Evolutionary conservation across 257 asterid genomes (phyloP).

Genomic region (Solanum lycopersicoides): DNA sequence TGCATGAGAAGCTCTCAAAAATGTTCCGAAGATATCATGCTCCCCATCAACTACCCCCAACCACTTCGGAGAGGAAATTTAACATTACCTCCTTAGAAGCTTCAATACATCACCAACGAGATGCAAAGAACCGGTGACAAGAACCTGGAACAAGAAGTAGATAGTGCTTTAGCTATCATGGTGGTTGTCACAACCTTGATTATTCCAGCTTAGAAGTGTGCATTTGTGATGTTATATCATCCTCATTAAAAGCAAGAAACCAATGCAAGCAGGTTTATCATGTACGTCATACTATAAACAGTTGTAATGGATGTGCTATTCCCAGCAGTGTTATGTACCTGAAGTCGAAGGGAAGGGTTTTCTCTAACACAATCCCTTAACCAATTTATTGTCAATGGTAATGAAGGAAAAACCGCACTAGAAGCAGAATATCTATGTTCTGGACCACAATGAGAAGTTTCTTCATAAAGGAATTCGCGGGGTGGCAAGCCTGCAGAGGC

Average conservation of each 20-base stretch:
- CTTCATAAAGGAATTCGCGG: conserved; percentile 25
- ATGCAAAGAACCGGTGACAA: conserved; percentile 90
- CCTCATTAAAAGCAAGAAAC: not conserved
- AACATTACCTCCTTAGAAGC: conserved; percentile 44
- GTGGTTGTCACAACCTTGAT: not conserved
- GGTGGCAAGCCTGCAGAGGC: conserved; percentile 31
- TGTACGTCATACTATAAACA: not conserved
- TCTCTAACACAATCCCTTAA: conserved; percentile 50
- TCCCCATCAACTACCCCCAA: not conserved
- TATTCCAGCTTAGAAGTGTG: not conserved
- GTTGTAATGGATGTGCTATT: not conserved
- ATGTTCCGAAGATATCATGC: not conserved
- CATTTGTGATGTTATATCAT: not conserved
- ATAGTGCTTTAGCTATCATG: not conserved
- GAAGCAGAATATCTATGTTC: conserved; percentile 39
- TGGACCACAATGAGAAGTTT: conserved; percentile 29
- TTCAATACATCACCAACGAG: conserved; percentile 84
- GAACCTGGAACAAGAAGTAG: conserved; percentile 41
- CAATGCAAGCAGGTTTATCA: not conserved
- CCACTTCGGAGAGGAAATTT: not conserved
- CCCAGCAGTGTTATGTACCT: conserved; percentile 28
- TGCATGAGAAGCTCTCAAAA: not conserved
- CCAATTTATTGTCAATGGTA: conserved; percentile 76
- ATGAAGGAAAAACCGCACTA: conserved; percentile 70
- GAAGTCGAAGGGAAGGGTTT: conserved; percentile 54